phyloP scores from a whole-genome alignment of 2,329 filamentous ascomycete species.

The Paecilomyces variotii region DNA sequence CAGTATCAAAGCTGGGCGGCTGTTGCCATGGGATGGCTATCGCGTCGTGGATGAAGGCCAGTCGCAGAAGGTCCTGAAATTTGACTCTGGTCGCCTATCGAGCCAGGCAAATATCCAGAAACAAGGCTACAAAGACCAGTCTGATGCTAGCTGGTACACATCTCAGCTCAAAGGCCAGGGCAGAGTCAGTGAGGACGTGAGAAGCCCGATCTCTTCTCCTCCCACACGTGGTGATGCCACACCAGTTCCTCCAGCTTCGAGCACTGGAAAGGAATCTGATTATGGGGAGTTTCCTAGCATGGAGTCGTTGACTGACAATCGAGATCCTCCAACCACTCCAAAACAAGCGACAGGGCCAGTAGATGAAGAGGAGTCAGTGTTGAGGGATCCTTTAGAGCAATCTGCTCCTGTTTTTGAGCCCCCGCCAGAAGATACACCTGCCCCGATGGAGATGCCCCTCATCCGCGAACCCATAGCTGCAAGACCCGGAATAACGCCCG shows the following conservation, averaged over 20 bases:
- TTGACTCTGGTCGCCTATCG: conserved; percentile 55
- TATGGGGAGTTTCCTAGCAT: conserved; percentile 34
- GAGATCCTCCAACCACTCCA: neutral
- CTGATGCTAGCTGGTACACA: conserved; percentile 73
- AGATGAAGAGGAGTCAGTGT: neutral
- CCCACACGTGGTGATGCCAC: neutral
- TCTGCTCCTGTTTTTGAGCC: neutral
- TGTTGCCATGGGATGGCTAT: conserved; percentile 81
- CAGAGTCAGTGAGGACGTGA: conserved; percentile 19
- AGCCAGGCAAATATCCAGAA: conserved; percentile 56
- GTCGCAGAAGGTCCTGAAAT: conserved; percentile 67
- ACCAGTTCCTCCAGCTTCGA: conserved; percentile 4
- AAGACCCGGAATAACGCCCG: conserved; percentile 59
- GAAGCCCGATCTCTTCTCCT: conserved; percentile 19
- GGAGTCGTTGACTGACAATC: conserved; percentile 1
- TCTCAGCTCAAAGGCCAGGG: conserved; percentile 51
- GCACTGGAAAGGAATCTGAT: conserved; percentile 33
- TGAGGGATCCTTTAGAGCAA: neutral
- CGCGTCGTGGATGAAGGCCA: conserved; percentile 77
- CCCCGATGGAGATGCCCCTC: conserved; percentile 12
- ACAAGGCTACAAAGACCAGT: conserved; percentile 71
- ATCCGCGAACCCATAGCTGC: conserved; percentile 14
- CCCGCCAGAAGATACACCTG: conserved; percentile 1
- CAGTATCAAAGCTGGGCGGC: conserved; percentile 69
- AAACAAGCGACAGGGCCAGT: neutral